Base-by-base conservation (phyloP, 1,284 basidiomycete genomes). In the Cryptococcus sp. region DNA sequence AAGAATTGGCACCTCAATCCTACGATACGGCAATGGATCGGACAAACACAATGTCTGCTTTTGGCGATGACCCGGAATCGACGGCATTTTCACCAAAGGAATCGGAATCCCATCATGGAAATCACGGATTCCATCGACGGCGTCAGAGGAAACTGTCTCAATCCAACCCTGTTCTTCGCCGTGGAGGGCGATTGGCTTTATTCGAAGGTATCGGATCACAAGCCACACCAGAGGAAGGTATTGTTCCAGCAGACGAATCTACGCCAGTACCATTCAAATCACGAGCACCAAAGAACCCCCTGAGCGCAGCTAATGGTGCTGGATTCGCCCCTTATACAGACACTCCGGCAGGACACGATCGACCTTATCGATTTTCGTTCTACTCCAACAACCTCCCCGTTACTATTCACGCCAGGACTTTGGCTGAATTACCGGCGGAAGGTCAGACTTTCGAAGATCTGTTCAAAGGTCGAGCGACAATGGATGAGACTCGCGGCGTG, bases 311-410 rank as follows among this genome's bases (percentile, higher is more conserved):
- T 19, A 52, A 52, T 22, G 50, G 46, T 3, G 49, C 22, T 13
- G 62, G 59, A 32, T 69, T 71, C 55, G 52, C 59, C 24, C 55
- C 68, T 3, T 68, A 69, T 60, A 56, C 62, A 25, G 63, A 66
- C 52, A 49, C 59, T 7, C 79, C 59, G 73, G 60, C 64, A n/a
- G 86, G 87, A 0, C 86, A 92, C 67, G 90, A 92, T 64, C 79
- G 89, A 67, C 94, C 93, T 7, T 98, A 98, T 70, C 83, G 96
- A 31, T 98, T 98, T 77, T 98, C 94, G 0, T 98, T 98, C 78
- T 99, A 98, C 76, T 97, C 91, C 16, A 98, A 98, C 67, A 82
- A 88, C 1, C 79, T 97, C 45, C 85, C 87, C 2, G 87, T 90
- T 0, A 97, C 94, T 1, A 97, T 99, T 46, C 96, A 98, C 74